Evolutionary conservation across 2,329 filamentous ascomycete species (phyloP), one percentile per base, ranked within the genome.

Genomic region (Talaromyces sp.): DNA sequence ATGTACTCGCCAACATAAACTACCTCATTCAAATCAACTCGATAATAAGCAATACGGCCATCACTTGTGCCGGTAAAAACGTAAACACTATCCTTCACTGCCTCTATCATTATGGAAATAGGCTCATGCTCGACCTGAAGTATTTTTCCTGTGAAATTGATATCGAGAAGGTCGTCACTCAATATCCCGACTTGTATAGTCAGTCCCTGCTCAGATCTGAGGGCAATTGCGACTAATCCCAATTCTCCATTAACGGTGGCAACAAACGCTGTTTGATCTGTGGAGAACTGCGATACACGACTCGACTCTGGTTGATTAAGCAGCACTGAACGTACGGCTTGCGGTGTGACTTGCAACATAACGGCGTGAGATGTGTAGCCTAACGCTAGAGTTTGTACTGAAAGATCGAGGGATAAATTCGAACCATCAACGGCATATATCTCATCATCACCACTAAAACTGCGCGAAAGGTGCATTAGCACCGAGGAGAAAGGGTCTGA

Each of bases 341-440:
- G 70, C 48, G 75, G 70, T 10, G 81, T 82, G 43, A 83, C 70
- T 64, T 83, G 81, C 19, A 82, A 68, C 13, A 82, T 66, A 8
- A 74, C 66, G 33, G 76, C 75, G 4, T 70, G 68, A 16, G 69
- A 66, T 9, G 78, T 75, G 60, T 71, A 75, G 19, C 77, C 79
- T 8, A 78, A 79, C 33, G 80, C 78, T 33, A 84, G 67, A 3
- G 82, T 83, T 68, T 77, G 77, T 7, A 73, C 68, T 54, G 74
- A 71, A n/a, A 78, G 71, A 41, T 81, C 76, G 48, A 84, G 68
- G 5, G 76, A 78, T 41, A 73, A 76, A 33, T 75, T 72, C 19
- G 74, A 72, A 56, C 78, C 75, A 63, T 80, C 74, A 43, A 81
- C 69, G 2, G 74, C 76, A 61, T 71, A 75, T 45, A 80, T 75